These are phyloP conservation scores for Pseudogymnoascus sp. DNA, from an alignment of 2,329 filamentous ascomycete genomes.

Conservation along the genomic window DNA sequence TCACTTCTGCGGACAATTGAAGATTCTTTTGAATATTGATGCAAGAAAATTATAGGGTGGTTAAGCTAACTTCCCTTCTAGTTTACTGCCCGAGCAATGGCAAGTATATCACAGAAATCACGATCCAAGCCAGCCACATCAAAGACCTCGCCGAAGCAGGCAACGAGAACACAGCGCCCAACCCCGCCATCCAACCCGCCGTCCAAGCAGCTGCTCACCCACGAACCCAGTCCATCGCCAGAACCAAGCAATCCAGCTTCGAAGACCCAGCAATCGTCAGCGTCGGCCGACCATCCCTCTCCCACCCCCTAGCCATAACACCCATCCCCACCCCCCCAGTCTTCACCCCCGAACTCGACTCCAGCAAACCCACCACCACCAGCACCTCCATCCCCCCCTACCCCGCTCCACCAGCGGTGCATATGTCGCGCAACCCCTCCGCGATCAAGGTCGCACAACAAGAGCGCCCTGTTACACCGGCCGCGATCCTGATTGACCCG, in stretches of 20 bases:
- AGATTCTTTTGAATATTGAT: not conserved
- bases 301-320: not conserved
- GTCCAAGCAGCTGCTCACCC: not conserved
- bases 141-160: slow-evolving; percentile 26
- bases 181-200: not conserved
- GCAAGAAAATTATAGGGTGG: not conserved
- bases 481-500: slow-evolving; percentile 37
- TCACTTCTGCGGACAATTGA: not conserved
- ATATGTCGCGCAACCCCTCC: not conserved
- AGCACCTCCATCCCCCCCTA: slow-evolving; percentile 23
- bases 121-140: slow-evolving; percentile 28
- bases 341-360: not conserved
- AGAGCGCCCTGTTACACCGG: slow-evolving; percentile 24
- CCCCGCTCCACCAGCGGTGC: slow-evolving; percentile 21
- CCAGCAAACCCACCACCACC: slow-evolving; percentile 14
- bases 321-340: not conserved
- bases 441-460: slow-evolving; percentile 11
- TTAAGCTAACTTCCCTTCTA: slow-evolving; percentile 12
- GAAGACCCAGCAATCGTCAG: slow-evolving; percentile 31
- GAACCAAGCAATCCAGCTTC: slow-evolving; percentile 17
- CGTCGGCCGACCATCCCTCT: slow-evolving; percentile 30
- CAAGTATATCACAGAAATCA: slow-evolving; percentile 26
- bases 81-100: slow-evolving; percentile 26
- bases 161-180: slow-evolving; percentile 21
- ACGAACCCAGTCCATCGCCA: not conserved